These are phyloP conservation scores for Pinus tabuliformis DNA, from an alignment of 75 land plant species.

Conservation along the genomic window DNA sequence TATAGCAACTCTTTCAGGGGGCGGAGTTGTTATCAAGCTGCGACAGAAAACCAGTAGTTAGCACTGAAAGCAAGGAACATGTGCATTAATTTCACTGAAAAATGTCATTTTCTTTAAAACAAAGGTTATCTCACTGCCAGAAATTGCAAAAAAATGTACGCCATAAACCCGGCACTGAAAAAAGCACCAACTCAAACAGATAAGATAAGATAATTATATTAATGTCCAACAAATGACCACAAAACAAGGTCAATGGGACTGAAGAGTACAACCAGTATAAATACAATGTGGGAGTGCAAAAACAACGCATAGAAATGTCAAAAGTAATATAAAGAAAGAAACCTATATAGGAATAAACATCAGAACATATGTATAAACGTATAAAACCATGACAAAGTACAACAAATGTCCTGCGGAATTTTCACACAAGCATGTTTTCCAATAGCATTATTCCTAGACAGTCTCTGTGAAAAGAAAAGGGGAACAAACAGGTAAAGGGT, in stretches of 20 bases:
- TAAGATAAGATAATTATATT: too few species aligned
- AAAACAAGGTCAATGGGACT: too few species aligned
- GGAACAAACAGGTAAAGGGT: neutral
- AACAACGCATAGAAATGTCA: too few species aligned
- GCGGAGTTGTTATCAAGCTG: constrained; percentile 96
- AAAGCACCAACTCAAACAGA: too few species aligned
- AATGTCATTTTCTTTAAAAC: too few species aligned
- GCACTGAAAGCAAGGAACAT: neutral
- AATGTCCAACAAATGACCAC: too few species aligned
- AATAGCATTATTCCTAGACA: neutral
- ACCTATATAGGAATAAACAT: too few species aligned
- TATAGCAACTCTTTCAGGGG: constrained; percentile 96
- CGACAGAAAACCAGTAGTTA: constrained; percentile 9
- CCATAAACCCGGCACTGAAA: neutral
- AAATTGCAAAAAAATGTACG: neutral
- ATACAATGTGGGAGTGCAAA: too few species aligned
- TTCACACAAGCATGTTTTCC: neutral
- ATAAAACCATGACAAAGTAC: neutral
- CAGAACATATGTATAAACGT: too few species aligned
- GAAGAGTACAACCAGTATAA: too few species aligned
- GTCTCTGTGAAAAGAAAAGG: neutral
- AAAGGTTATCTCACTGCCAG: neutral
- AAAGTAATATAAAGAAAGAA: too few species aligned
- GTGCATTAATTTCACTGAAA: neutral
- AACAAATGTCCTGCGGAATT: neutral